Evolutionary conservation across 2,329 filamentous ascomycete genomes (phyloP).

Genomic region (Arthrobotrys iridis): DNA sequence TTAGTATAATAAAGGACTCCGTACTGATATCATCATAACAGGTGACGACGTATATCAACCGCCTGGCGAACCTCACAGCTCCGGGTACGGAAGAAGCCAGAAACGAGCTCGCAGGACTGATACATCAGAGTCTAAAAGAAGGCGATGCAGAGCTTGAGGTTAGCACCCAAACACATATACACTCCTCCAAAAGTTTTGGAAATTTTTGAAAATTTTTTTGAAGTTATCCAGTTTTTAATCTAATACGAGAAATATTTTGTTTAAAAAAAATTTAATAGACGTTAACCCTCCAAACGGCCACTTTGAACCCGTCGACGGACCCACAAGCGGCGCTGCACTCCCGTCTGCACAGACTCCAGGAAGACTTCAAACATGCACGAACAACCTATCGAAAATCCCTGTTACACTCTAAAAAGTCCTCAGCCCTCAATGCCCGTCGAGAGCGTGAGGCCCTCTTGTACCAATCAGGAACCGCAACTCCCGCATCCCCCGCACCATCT

Average conservation of each 20-base stretch:
- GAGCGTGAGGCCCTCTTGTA: slow-evolving; percentile 54
- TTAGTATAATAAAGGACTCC: too few species aligned
- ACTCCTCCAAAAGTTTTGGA: too few species aligned
- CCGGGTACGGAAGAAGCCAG: slow-evolving; percentile 54
- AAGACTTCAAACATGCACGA: slow-evolving; percentile 72
- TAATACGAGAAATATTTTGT: slow-evolving; percentile 62
- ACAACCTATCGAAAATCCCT: slow-evolving; percentile 44
- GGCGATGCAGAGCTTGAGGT: slow-evolving; percentile 63
- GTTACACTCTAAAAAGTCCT: slow-evolving; percentile 40
- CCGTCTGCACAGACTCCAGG: slow-evolving; percentile 72
- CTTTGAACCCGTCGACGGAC: slow-evolving; percentile 65
- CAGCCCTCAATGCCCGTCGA: slow-evolving; percentile 30
- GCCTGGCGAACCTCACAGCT: slow-evolving; percentile 67
- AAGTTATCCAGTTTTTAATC: too few species aligned
- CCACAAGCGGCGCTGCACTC: slow-evolving; percentile 71
- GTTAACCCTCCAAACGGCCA: slow-evolving; percentile 67
- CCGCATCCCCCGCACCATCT: neutral
- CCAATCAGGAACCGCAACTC: neutral
- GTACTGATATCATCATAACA: too few species aligned
- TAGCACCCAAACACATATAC: slow-evolving; percentile 79
- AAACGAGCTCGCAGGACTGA: slow-evolving; percentile 55
- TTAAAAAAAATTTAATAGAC: slow-evolving; percentile 73
- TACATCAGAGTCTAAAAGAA: slow-evolving; percentile 58
- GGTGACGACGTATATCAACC: slow-evolving; percentile 66
- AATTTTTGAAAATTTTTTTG: too few species aligned